Conservation (phyloP, 106 monocot species). For the Triglochin maritima region DNA sequence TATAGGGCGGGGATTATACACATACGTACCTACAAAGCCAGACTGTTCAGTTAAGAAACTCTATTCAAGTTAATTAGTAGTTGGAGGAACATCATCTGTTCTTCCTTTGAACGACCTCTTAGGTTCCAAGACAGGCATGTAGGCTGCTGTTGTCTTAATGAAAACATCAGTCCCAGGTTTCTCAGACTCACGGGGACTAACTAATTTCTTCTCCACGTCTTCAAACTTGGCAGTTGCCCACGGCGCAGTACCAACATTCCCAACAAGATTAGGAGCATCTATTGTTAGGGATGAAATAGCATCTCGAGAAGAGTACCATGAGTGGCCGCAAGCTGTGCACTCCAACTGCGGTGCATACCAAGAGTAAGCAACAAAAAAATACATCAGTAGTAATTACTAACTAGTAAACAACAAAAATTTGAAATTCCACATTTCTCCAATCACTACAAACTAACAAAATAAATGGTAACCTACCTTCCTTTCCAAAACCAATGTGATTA, state of each 20-base stretch:
- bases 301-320: constrained; percentile 69
- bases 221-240: constrained; percentile 83
- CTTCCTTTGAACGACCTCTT: constrained; percentile 59
- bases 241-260: constrained; percentile 73
- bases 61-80: background rate
- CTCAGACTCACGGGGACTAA: constrained; percentile 55
- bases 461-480: too few relatives aligned
- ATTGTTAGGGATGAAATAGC: constrained; percentile 62
- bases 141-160: constrained; percentile 44
- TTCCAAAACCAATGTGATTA: background rate
- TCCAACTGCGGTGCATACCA: constrained; percentile 42
- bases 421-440: too few relatives aligned
- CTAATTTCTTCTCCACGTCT: constrained; percentile 54
- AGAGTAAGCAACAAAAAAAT: background rate
- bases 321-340: constrained; percentile 67
- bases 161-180: constrained; percentile 31
- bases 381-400: background rate
- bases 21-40: background rate
- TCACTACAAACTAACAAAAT: too few relatives aligned
- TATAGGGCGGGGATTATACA: background rate
- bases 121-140: constrained; percentile 52
- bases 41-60: too few relatives aligned
- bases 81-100: constrained; percentile 17
- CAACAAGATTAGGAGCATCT: constrained; percentile 38
- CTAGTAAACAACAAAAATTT: background rate